Percentiles rank a stretch among this genome's conserved stretches.
Evolutionary conservation across 345 rosid species (phyloP).

Genomic region (Aquilaria sinensis): DNA sequence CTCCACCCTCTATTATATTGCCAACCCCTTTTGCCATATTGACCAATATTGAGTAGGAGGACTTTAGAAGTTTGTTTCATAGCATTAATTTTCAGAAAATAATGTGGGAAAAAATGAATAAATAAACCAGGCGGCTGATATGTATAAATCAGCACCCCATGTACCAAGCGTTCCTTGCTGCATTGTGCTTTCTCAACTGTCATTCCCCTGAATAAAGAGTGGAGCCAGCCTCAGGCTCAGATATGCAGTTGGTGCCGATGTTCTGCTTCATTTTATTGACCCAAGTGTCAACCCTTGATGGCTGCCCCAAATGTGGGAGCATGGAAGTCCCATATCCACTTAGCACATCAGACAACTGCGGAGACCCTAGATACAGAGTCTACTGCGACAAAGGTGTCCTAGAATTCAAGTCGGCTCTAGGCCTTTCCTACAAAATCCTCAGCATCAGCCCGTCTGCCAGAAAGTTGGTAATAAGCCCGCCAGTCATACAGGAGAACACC

Average conservation of each 20-base stretch:
- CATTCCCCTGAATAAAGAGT: not conserved
- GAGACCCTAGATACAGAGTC: slow-evolving; percentile 38
- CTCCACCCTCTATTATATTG: too few species aligned
- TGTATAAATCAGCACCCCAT: slow-evolving; percentile 20
- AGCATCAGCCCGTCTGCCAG: slow-evolving; percentile 28
- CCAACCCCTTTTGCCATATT: too few species aligned
- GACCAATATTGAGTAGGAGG: too few species aligned
- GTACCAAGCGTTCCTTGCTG: slow-evolving; percentile 12
- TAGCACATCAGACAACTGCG: slow-evolving; percentile 44
- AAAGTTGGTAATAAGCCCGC: slow-evolving; percentile 43
- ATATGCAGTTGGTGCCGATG: slow-evolving; percentile 19
- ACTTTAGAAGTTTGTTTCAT: too few species aligned
- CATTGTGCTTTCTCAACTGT: not conserved
- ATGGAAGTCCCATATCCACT: slow-evolving; percentile 51
- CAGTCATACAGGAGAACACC: slow-evolving; percentile 21
- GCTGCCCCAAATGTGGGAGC: slow-evolving; percentile 50
- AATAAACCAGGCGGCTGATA: not conserved
- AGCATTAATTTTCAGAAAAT: too few species aligned
- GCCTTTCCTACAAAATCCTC: slow-evolving; percentile 33
- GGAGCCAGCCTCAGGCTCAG: not conserved
- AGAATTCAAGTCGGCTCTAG: slow-evolving; percentile 34
- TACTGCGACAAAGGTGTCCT: slow-evolving; percentile 35
- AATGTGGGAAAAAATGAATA: too few species aligned
- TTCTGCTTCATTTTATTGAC: slow-evolving; percentile 17
- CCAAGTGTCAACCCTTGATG: slow-evolving; percentile 20